Evolutionary conservation across 148 eudicot genomes (phyloP), one percentile per base, ranked within the genome.

Genomic region (Euryodendron excelsum): DNA sequence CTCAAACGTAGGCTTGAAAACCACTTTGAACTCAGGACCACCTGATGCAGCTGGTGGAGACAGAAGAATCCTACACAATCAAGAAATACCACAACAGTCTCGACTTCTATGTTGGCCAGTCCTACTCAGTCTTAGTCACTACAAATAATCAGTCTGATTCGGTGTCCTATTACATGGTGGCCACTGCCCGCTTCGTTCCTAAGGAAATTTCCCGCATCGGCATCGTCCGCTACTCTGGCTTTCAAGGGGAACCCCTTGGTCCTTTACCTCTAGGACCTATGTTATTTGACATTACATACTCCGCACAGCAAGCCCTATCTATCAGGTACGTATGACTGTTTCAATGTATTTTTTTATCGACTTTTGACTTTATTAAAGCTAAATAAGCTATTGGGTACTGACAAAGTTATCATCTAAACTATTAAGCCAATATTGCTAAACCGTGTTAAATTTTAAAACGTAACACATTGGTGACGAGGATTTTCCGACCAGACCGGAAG

Each of bases 41-140:
- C 60, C 0, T 13, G 21, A 78, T 82, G 78, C 62, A 52, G 14
- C 28, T 82, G 71, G 81, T 82, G 44, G 85, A 82, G 63, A 79
- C 74, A 7, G 85, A 82, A 69, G 81, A 81, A 52, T 27, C 81
- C 7, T 79, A 82, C 69, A 78, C 85, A 8, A 27, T 28, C 21
- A 67, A 68, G 61, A 50, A 69, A n/a, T 73, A 74, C 72, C 60
- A 78, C 13, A 41, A 79, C 11, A 60, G 53, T 47, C 50, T 78
- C 7, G 85, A 82, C 58, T 21, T 82, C 25, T 82, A 82, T 56
- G 85, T 82, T 11, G 85, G 85, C 28, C 85, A 82, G 37, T 82
- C 84, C 10, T 78, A 72, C 39, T 82, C 84, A 2, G 82, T 82
- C 70, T 34, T 82, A 48, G 79, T 82, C 44, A 82, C 81, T 0